Evolutionary conservation across 192 early-diverging fungal genomes (phyloP).

Genomic region (Dissophora globulifera): DNA sequence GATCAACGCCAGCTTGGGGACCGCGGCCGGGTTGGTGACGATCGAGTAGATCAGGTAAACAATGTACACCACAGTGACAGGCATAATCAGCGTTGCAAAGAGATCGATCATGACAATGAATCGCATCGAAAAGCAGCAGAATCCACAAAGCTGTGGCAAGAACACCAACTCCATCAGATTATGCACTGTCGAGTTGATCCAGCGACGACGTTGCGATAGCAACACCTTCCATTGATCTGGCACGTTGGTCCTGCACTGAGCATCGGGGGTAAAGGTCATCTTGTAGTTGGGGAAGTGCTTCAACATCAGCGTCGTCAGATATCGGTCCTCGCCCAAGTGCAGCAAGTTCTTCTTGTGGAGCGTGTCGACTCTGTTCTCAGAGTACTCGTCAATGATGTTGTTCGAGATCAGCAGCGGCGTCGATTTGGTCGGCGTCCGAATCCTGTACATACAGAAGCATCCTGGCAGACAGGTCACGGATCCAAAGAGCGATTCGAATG

Average conservation of each 20-base stretch:
- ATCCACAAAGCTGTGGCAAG: conserved; percentile 95
- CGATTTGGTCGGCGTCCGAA: conserved; percentile 89
- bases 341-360: conserved; percentile 99
- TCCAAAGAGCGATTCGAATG: conserved; percentile 98
- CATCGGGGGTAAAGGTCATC: conserved; percentile 92
- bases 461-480: conserved; percentile 98
- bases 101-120: conserved; percentile 96
- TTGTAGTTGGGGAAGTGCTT: conserved; percentile 99
- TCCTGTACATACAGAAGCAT: conserved; percentile 99
- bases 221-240: conserved; percentile 94
- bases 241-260: conserved; percentile 92
- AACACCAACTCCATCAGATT: conserved; percentile 95
- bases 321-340: conserved; percentile 98
- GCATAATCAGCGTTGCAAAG: conserved; percentile 92
- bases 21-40: conserved; percentile 63
- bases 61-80: conserved; percentile 89
- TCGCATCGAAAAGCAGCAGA: conserved; percentile 97
- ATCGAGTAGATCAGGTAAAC: conserved; percentile 82
- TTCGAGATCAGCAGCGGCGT: conserved; percentile 91
- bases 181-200: conserved; percentile 99
- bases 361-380: conserved; percentile 94
- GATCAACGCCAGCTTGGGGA: conserved; percentile 85
- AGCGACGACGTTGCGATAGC: conserved; percentile 97
- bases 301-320: conserved; percentile 92
- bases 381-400: conserved; percentile 92